Conservation (phyloP, 2,329 filamentous ascomycete genomes). For the Neopestalotiopsis sp. region DNA sequence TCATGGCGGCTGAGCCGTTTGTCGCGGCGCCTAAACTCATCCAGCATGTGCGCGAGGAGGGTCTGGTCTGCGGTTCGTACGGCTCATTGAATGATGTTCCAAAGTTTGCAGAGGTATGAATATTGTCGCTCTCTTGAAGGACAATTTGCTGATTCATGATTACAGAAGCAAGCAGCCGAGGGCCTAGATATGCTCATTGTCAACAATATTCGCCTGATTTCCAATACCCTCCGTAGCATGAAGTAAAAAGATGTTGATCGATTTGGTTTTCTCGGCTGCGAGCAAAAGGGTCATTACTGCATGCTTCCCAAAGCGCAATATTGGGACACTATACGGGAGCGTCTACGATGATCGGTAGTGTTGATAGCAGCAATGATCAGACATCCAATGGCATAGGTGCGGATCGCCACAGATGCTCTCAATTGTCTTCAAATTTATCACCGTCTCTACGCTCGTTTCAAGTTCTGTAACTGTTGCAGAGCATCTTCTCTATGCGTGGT, state of each 20-base stretch:
- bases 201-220: conserved; percentile 20
- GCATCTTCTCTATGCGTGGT: too few relatives aligned
- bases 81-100: conserved; percentile 21
- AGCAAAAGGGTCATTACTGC: too few relatives aligned
- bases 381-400: too few relatives aligned
- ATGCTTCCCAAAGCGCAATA: too few relatives aligned
- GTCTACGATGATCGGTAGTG: too few relatives aligned
- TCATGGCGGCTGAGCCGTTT: conserved; percentile 19
- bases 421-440: too few relatives aligned
- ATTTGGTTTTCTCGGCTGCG: too few relatives aligned
- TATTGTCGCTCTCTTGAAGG: neutral
- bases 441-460: too few relatives aligned
- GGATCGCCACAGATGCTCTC: too few relatives aligned
- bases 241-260: neutral
- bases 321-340: too few relatives aligned
- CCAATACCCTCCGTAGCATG: conserved; percentile 16
- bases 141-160: neutral
- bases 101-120: conserved; percentile 15
- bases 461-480: too few relatives aligned
- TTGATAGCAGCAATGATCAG: too few relatives aligned
- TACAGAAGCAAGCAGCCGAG: conserved; percentile 17
- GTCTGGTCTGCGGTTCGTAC: conserved; percentile 20
- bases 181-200: conserved; percentile 20
- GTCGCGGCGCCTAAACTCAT: conserved; percentile 19
- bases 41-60: conserved; percentile 14